Conservation (phyloP, 139 green algal species). For the Closterium sp. region DNA sequence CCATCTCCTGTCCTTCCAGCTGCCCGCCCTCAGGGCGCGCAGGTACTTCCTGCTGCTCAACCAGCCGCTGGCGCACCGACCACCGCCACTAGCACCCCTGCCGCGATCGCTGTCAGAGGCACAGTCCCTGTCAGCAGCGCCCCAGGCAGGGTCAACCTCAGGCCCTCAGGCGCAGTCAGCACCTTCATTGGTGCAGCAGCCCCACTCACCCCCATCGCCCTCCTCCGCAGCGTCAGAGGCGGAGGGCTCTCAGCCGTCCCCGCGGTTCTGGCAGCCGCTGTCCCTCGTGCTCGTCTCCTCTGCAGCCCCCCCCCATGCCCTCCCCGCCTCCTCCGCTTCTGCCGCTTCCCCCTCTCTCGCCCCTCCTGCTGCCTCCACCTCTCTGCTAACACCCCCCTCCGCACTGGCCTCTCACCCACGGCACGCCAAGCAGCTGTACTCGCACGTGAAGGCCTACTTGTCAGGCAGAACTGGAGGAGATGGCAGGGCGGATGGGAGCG, state of each 20-base stretch:
- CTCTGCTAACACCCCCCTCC: background rate
- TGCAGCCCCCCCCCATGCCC: no score
- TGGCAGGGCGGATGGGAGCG: background rate
- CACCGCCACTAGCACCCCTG: background rate
- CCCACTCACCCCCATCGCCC: no score
- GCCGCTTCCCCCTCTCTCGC: background rate
- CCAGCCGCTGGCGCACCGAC: background rate
- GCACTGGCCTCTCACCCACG: background rate
- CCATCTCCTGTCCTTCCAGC: background rate
- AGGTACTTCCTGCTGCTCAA: background rate
- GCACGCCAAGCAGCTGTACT: background rate
- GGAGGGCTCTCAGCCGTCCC: background rate
- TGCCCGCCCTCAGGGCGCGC: background rate
- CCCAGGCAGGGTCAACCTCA: background rate
- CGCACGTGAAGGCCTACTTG: background rate
- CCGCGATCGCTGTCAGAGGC: background rate
- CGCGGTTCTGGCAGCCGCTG: background rate
- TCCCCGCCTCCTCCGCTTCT: no score
- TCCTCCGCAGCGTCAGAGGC: background rate
- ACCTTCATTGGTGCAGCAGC: no score
- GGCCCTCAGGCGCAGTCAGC: background rate
- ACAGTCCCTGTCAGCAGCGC: background rate
- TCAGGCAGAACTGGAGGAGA: background rate
- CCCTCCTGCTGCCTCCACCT: background rate
- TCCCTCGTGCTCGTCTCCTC: background rate